Conservation (phyloP, 2,329 filamentous ascomycete species). For the Remersonia thermophila region DNA sequence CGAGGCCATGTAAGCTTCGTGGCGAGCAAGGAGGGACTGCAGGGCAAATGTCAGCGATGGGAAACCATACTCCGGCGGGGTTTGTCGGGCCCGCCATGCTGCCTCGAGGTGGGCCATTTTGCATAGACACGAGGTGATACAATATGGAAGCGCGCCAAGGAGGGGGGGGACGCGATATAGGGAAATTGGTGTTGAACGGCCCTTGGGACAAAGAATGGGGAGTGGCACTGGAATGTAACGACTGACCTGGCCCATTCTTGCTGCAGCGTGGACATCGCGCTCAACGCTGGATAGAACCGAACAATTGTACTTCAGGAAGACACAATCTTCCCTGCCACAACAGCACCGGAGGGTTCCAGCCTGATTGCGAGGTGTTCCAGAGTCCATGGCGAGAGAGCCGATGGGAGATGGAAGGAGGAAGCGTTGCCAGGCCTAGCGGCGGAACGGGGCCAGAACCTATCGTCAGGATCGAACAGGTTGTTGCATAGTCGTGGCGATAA, state of each 20-base stretch:
- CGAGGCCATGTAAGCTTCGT: slow-evolving; percentile 90
- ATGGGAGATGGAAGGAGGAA: no score
- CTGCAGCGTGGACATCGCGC: slow-evolving; percentile 76
- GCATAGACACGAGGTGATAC: neutral
- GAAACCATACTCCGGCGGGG: slow-evolving; percentile 7
- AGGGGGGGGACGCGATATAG: no score
- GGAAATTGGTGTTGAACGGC: neutral
- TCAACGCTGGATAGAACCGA: slow-evolving; percentile 68
- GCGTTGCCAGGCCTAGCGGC: no score
- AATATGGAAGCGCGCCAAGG: no score
- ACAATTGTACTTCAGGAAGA: slow-evolving; percentile 70
- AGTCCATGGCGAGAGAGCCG: slow-evolving; percentile 8
- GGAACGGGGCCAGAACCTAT: no score
- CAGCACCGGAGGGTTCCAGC: slow-evolving; percentile 51
- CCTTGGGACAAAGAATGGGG: slow-evolving; percentile 5
- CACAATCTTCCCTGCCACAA: slow-evolving; percentile 70
- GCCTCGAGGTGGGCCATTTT: slow-evolving; percentile 4
- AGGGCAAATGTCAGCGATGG: slow-evolving; percentile 58
- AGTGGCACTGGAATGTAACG: slow-evolving; percentile 15
- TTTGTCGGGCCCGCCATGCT: slow-evolving; percentile 3
- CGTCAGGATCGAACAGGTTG: no score
- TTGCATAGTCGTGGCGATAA: no score
- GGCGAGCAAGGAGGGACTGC: slow-evolving; percentile 80
- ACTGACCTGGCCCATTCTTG: slow-evolving; percentile 81
- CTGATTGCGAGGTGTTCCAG: slow-evolving; percentile 2